Percentiles rank a stretch among this genome's conserved stretches.
Evolutionary conservation across 2,329 filamentous ascomycete species (phyloP).

Genomic region (Lomentospora prolificans): DNA sequence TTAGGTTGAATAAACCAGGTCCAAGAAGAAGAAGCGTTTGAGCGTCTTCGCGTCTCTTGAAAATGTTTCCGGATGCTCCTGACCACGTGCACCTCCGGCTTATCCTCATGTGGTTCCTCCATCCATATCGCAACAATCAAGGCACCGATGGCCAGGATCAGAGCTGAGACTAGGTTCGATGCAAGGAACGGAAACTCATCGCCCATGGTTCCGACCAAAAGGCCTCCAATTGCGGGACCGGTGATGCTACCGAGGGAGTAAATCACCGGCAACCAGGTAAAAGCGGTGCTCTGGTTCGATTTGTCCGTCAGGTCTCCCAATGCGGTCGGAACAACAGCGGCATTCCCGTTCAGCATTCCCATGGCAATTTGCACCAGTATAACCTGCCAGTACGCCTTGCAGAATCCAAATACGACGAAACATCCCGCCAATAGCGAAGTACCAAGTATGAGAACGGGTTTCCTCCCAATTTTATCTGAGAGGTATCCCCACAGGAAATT

Average conservation of each 20-base stretch:
- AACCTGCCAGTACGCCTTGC: conserved; percentile 71
- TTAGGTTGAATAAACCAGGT: background rate
- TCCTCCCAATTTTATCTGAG: conserved; percentile 58
- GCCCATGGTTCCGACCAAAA: conserved; percentile 58
- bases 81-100: background rate
- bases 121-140: conserved; percentile 69
- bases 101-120: conserved; percentile 57
- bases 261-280: conserved; percentile 91
- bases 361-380: conserved; percentile 79
- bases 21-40: background rate
- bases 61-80: background rate
- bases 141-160: conserved; percentile 62
- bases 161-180: conserved; percentile 72
- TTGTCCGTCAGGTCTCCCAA: conserved; percentile 91
- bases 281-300: conserved; percentile 86
- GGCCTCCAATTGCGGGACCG: conserved; percentile 79
- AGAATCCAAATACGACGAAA: conserved; percentile 83
- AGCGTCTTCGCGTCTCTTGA: background rate
- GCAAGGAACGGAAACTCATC: conserved; percentile 69
- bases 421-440: conserved; percentile 74
- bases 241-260: conserved; percentile 92
- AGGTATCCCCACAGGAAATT: conserved; percentile 59
- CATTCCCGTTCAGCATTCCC: conserved; percentile 91
- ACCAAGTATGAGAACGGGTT: conserved; percentile 65
- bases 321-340: conserved; percentile 86